Conservation (phyloP, 495 filamentous ascomycete genomes). For the Penicillium nucicola region DNA sequence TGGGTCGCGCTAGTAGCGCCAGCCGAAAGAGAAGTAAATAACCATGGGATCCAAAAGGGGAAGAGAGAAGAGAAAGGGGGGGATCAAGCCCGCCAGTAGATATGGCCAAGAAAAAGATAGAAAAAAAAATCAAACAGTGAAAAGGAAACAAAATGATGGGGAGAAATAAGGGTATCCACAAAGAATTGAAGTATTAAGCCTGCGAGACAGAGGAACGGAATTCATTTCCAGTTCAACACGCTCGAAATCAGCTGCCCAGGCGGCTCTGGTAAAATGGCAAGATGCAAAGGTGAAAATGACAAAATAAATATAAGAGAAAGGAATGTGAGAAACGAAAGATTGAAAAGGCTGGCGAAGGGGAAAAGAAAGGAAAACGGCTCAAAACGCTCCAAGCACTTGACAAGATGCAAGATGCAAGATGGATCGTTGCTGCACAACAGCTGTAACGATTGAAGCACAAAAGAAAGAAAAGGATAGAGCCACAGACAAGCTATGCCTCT, state of each 20-base stretch:
- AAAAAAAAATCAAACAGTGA: background rate
- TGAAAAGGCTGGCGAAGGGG: background rate
- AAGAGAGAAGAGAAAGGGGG: slow-evolving; percentile 11
- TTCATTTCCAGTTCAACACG: slow-evolving; percentile 3
- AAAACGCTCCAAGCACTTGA: slow-evolving; percentile 18
- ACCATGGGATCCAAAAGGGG: background rate
- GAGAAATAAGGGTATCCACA: slow-evolving; percentile 27
- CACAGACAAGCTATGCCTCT: slow-evolving; percentile 25
- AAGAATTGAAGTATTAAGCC: slow-evolving; percentile 27
- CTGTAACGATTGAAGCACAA: slow-evolving; percentile 1
- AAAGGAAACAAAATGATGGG: slow-evolving; percentile 8
- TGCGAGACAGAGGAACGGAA: slow-evolving; percentile 13
- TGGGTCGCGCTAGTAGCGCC: too few species aligned
- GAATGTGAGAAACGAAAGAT: slow-evolving; percentile 5
- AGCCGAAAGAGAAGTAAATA: background rate
- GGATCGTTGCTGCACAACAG: background rate
- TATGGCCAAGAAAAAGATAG: slow-evolving; percentile 15
- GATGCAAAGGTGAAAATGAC: slow-evolving; percentile 5
- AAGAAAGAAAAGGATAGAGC: slow-evolving; percentile 2
- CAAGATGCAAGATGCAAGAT: slow-evolving; percentile 17
- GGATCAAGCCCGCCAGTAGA: slow-evolving; percentile 4
- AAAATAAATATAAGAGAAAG: slow-evolving; percentile 6
- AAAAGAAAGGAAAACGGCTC: slow-evolving; percentile 10
- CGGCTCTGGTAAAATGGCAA: slow-evolving; percentile 14
- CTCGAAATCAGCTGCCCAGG: slow-evolving; percentile 30